Evolutionary conservation across 176 grass and related monocot species (phyloP), one percentile per base, ranked within the genome.

Genomic region (Areca catechu): DNA sequence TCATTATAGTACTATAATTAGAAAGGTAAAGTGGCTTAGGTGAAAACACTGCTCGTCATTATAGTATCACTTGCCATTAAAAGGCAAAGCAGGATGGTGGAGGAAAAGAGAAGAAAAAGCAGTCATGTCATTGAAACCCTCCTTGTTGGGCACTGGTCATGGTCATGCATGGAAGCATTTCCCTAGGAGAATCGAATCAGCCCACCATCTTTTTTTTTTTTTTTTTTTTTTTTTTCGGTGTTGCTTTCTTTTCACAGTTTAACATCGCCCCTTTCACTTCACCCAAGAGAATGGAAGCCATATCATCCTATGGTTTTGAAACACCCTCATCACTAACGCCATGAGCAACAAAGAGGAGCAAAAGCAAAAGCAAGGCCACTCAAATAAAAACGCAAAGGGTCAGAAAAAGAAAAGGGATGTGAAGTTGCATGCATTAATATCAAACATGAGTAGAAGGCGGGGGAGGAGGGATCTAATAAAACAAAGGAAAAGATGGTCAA

Each of bases 101-200:
- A 43, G 34, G 34, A 43, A 43, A 43, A 43, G 34, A 12, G 9
- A 2, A 43, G 34, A 43, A 43, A 43, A 43, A 43, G 34, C 34
- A 14, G 34, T 43, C 27, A 29, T 43, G 34, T 43, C 34, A 43
- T 43, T 12, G 34, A 43, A 43, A 43, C 34, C 34, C 10, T 7
- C 9, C 53, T 21, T 5, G 3, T 55, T 21, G 18, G 19, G 19
- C 12, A 10, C 14, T 21, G 18, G 53, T 21, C 53, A 22, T 55
- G 9, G 21, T 21, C 18, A 77, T 95, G 82, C 79, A 83, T 95
- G 82, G 76, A 79, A 75, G 62, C 79, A 83, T 73, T 89, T 95
- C 79, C 90, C 82, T 64, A 95, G 82, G 82, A 89, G 82, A 85
- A 68, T 68, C 51, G 90, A 89, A 89, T 86, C 82, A 61, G 51